Base-by-base conservation (phyloP, 2,329 filamentous ascomycete species). In the Monilinia polystroma region DNA sequence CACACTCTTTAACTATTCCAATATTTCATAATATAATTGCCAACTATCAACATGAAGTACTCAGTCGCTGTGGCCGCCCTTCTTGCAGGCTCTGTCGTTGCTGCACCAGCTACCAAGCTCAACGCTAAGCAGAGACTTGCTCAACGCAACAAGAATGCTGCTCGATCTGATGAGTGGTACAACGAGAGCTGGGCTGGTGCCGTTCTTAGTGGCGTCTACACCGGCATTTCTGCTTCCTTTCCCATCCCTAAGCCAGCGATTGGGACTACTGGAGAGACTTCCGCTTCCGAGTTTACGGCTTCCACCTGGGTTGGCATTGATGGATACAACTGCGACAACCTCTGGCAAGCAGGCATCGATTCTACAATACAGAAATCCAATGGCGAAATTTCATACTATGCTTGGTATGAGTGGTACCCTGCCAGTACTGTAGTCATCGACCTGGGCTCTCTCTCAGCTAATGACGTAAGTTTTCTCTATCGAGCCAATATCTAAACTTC, bases 391-490 rank as follows among this genome's bases (percentile, higher is more conserved):
- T 77, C 73, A 11, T 87, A 81, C 71, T 80, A 83, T 63, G 82
- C 84, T 16, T 87, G 85, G 84, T 86, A 84, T 71, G 84, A 87
- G 73, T 87, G 84, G 84, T 85, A 81, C 71, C 84, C 84, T 1
- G 81, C 85, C 72, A 81, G 81, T 68, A 81, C 83, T 26, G 80
- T 83, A 70, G 79, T 82, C 72, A 85, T 85, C 74, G 51, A 54
- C 11, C 52, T 62, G 26, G 45, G 81, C 80, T 74, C 53, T 32
- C 77, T 78, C 67, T 76, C 85, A 67, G 78, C 79, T 0, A 82
- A 82, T 12, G 79, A 84, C 8, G 58, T 54, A 26, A 66, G 47
- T 45, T 32, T 35, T 41, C 29, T 20, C 29, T 20, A 5, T 16
- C n/a, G 5, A 8, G 23, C 11, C 16, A 18, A 26, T 8, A 18